These are phyloP conservation scores for Sporothrix humicola DNA, from an alignment of 2,329 filamentous ascomycete species.

Conservation along the genomic window DNA sequence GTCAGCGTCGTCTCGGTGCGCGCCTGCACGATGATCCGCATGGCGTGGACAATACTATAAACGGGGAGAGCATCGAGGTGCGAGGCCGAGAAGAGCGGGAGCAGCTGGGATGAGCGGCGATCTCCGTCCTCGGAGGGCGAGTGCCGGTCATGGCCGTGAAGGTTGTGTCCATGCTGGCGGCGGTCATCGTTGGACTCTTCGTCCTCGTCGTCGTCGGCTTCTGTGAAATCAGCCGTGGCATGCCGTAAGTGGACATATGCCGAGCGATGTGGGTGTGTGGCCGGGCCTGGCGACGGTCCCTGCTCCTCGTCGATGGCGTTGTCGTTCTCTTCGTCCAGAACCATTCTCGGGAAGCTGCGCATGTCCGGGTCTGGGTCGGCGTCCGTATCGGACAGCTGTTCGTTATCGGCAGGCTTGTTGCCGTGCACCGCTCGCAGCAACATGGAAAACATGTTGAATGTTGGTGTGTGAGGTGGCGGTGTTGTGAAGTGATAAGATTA, in stretches of 20 bases:
- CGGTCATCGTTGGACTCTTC: slow-evolving; percentile 48
- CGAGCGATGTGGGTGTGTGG: slow-evolving; percentile 39
- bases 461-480: not conserved
- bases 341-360: slow-evolving; percentile 34
- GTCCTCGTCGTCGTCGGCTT: slow-evolving; percentile 62
- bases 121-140: slow-evolving; percentile 41
- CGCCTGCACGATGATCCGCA: slow-evolving; percentile 81
- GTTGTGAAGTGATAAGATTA: not conserved
- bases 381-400: slow-evolving; percentile 36
- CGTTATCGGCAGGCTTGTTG: slow-evolving; percentile 36
- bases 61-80: slow-evolving; percentile 84
- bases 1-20: slow-evolving; percentile 90
- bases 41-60: slow-evolving; percentile 88
- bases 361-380: slow-evolving; percentile 36
- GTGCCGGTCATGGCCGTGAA: not conserved
- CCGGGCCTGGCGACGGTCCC: slow-evolving; percentile 38
- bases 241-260: slow-evolving; percentile 53
- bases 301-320: slow-evolving; percentile 11
- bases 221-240: slow-evolving; percentile 69
- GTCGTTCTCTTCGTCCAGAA: not conserved
- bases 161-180: not conserved
- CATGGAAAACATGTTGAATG: slow-evolving; percentile 43
- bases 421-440: slow-evolving; percentile 45
- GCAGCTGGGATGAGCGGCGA: slow-evolving; percentile 46
- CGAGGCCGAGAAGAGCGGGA: slow-evolving; percentile 80